Percentiles rank a stretch among this genome's conserved stretches.
phyloP scores from a whole-genome alignment of 495 filamentous ascomycete genomes.

The Pyronema domesticum region DNA sequence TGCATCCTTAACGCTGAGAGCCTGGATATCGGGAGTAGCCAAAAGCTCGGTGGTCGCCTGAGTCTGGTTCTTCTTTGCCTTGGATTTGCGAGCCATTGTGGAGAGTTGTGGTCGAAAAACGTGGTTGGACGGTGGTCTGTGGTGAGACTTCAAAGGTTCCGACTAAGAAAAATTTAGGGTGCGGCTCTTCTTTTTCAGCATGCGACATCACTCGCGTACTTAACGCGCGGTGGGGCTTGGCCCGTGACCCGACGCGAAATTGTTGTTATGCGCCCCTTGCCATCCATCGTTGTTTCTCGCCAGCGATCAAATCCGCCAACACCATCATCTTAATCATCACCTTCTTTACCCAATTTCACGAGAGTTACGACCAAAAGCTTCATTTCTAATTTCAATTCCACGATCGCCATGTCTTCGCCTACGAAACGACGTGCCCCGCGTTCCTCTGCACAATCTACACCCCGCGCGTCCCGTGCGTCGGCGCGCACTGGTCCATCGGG shows the following conservation, averaged over 20 bases:
- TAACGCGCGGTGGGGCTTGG: not conserved
- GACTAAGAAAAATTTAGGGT: not conserved
- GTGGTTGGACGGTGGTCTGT: not conserved
- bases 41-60: not conserved
- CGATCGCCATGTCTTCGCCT: slow-evolving; percentile 16
- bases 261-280: too few relatives aligned
- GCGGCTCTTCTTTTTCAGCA: not conserved
- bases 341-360: not conserved
- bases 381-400: not conserved
- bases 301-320: not conserved
- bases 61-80: not conserved
- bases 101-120: not conserved
- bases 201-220: not conserved
- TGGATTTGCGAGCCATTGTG: slow-evolving; percentile 4
- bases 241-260: not conserved
- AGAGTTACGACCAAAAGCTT: not conserved
- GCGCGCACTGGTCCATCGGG: not conserved
- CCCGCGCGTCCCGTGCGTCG: slow-evolving; percentile 5
- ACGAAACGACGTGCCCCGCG: slow-evolving; percentile 16
- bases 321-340: not conserved
- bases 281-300: not conserved
- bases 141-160: not conserved
- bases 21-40: not conserved
- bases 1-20: not conserved
- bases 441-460: slow-evolving; percentile 14